A percentile compares a stretch with the other conserved stretches of the same genome.
Evolutionary conservation across 345 rosid genomes (phyloP).

Genomic region (Cochlearia excelsa): DNA sequence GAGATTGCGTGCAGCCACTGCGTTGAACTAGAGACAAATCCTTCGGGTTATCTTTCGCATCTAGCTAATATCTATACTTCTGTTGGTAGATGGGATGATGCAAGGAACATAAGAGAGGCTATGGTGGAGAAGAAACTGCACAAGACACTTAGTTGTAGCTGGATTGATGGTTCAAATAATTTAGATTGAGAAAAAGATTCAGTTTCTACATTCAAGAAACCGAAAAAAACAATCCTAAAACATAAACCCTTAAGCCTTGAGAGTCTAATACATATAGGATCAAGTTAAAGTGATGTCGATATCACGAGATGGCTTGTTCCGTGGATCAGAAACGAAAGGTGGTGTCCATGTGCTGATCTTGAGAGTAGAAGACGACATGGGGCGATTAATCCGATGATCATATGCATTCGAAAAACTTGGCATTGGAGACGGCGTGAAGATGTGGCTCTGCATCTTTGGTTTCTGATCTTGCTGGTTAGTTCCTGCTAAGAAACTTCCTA

Average conservation of each 20-base stretch:
- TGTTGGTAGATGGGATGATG: conserved; percentile 41
- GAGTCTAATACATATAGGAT: not conserved
- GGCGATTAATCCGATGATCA: conserved; percentile 42
- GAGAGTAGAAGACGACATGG: conserved; percentile 7
- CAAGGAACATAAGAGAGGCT: conserved; percentile 27
- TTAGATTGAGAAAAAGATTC: conserved; percentile 12
- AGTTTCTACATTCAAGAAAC: conserved; percentile 23
- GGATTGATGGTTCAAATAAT: conserved; percentile 27
- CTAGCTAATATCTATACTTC: conserved; percentile 46
- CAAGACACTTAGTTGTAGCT: conserved; percentile 44
- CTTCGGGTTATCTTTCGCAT: conserved; percentile 40
- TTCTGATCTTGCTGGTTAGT: conserved; percentile 49
- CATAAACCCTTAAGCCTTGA: not conserved
- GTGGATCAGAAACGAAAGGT: conserved; percentile 17
- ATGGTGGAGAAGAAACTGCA: conserved; percentile 33
- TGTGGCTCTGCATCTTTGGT: too few species aligned
- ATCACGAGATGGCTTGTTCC: conserved; percentile 32
- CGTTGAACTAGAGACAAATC: conserved; percentile 40
- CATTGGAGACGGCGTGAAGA: conserved; percentile 15
- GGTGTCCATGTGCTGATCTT: conserved; percentile 27
- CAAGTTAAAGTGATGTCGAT: conserved; percentile 26
- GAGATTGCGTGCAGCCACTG: conserved; percentile 47
- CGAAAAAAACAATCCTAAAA: conserved; percentile 23
- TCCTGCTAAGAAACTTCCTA: conserved; percentile 79
- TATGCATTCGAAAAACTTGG: conserved; percentile 36